Conservation (phyloP, 148 eudicot species). For the Rhododendron simsii region DNA sequence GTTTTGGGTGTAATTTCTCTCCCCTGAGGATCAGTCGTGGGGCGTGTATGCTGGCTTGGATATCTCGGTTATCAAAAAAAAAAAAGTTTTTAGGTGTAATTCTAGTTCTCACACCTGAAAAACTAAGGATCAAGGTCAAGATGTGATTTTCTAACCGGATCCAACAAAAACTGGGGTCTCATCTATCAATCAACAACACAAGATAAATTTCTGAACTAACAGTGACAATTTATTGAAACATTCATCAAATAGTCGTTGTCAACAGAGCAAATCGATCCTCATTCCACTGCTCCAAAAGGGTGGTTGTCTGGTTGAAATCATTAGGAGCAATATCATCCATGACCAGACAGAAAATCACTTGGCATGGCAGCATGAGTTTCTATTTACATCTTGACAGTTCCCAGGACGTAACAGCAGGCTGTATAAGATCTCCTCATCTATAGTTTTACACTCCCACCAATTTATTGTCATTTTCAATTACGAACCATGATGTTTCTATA, state of each 20-base stretch:
- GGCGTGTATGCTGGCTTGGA: no score
- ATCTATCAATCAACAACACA: background rate
- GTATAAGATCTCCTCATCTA: background rate
- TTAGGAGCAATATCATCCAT: background rate
- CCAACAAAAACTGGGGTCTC: background rate
- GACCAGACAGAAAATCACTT: background rate
- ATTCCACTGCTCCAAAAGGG: background rate
- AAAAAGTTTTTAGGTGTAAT: background rate
- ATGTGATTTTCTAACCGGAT: background rate
- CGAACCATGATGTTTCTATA: background rate
- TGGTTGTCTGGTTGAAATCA: background rate
- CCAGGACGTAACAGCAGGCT: background rate
- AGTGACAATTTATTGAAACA: background rate
- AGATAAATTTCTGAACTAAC: background rate
- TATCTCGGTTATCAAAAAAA: no score
- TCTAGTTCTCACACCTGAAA: background rate
- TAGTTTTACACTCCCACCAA: background rate
- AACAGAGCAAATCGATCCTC: background rate
- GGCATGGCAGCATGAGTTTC: background rate
- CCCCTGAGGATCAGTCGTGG: no score
- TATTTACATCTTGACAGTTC: background rate
- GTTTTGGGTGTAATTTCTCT: background rate
- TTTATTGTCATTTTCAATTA: background rate
- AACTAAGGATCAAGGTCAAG: background rate
- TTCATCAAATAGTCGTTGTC: background rate